These are phyloP conservation scores for Cladosporium sp. DNA, from an alignment of 2,329 filamentous ascomycete genomes.

Conservation along the genomic window DNA sequence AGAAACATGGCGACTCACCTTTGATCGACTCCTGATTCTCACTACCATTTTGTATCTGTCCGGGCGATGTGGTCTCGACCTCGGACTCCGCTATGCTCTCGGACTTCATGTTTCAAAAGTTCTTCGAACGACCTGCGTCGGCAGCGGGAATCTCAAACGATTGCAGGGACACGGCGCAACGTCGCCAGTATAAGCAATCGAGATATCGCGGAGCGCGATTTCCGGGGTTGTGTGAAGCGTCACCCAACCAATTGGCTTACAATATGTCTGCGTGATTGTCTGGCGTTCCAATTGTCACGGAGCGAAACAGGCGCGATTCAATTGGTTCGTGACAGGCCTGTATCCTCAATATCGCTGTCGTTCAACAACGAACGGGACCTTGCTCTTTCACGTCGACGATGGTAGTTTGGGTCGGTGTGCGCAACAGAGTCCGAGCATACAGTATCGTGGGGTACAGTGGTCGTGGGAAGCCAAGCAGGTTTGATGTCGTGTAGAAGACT, in stretches of 20 bases:
- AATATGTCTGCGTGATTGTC: not conserved
- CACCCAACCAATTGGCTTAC: not conserved
- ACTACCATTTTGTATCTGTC: constrained; percentile 13
- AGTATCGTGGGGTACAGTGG: not conserved
- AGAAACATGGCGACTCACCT: constrained; percentile 14
- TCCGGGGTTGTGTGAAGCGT: not conserved
- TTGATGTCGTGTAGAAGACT: not conserved
- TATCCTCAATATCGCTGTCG: not conserved
- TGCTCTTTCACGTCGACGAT: constrained; percentile 3
- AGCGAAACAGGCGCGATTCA: not conserved
- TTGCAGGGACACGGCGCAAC: not conserved
- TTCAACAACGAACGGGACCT: not conserved
- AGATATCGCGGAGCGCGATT: not conserved
- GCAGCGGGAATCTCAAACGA: not conserved
- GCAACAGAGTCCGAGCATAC: not conserved
- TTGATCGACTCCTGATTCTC: constrained; percentile 15
- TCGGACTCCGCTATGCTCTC: constrained; percentile 22
- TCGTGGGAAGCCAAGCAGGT: not conserved
- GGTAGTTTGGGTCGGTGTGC: not conserved
- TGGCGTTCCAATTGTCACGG: not conserved
- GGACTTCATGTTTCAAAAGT: constrained; percentile 24
- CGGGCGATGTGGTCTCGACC: constrained; percentile 24
- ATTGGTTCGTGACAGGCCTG: not conserved
- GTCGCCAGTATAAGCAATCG: not conserved
- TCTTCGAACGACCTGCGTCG: not conserved